Evolutionary conservation across 1,284 basidiomycete species (phyloP).

Genomic region (Ustilago xerochloae): DNA sequence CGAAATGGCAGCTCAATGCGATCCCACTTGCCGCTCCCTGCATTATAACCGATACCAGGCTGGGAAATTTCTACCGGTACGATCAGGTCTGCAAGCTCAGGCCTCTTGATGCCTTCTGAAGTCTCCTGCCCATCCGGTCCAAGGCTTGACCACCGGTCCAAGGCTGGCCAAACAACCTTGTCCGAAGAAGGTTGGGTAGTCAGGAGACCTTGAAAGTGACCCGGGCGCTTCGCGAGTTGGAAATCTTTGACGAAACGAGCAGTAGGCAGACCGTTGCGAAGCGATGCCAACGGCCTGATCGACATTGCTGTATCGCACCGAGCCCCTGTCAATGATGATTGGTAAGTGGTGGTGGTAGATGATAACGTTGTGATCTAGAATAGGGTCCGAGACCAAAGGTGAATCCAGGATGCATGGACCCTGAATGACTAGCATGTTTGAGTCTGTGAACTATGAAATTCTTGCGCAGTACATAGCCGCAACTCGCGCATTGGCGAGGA

Average conservation of each 20-base stretch:
- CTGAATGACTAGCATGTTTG: background rate
- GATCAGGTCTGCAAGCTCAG: slow-evolving; percentile 20
- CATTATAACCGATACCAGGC: slow-evolving; percentile 42
- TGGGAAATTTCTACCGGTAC: slow-evolving; percentile 52
- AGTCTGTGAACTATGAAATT: background rate
- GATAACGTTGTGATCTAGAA: too few relatives aligned
- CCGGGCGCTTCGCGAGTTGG: slow-evolving; percentile 25
- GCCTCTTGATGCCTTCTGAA: slow-evolving; percentile 30
- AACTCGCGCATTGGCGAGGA: background rate
- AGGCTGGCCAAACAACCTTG: slow-evolving; percentile 46
- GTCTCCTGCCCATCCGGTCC: slow-evolving; percentile 32
- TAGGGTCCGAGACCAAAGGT: background rate
- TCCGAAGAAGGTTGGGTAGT: slow-evolving; percentile 6
- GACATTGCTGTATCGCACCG: slow-evolving; percentile 18
- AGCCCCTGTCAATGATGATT: background rate
- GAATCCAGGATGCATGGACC: background rate
- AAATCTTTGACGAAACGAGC: slow-evolving; percentile 29
- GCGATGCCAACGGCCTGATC: slow-evolving; percentile 14
- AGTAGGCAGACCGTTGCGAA: slow-evolving; percentile 21
- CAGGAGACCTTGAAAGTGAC: slow-evolving; percentile 28
- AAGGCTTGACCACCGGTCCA: slow-evolving; percentile 27
- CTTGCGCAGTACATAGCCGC: background rate
- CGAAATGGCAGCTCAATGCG: slow-evolving; percentile 51
- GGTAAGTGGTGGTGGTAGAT: background rate
- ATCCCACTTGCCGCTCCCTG: slow-evolving; percentile 34